phyloP scores from a whole-genome alignment of 352 stramenopile species.

The Phytophthora idaei region DNA sequence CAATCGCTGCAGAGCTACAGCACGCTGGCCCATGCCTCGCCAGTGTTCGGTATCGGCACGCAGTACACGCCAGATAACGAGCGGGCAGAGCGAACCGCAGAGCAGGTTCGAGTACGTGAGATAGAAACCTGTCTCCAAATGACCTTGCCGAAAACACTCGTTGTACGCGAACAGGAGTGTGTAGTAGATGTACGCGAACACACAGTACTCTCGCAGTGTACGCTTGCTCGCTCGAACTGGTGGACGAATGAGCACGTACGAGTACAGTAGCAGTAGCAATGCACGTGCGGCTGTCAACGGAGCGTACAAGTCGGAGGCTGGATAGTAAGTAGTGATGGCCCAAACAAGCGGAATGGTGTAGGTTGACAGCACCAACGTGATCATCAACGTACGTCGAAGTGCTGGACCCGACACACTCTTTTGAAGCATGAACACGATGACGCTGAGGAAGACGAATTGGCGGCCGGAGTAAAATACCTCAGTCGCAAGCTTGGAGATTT shows the following conservation, averaged over 20 bases:
- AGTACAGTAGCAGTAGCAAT: slow-evolving; percentile 51
- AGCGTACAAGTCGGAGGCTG: slow-evolving; percentile 41
- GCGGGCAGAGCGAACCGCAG: slow-evolving; percentile 54
- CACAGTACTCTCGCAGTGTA: slow-evolving; percentile 56
- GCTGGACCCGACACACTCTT: slow-evolving; percentile 58
- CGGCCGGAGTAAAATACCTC: slow-evolving; percentile 66
- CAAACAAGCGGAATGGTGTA: slow-evolving; percentile 58
- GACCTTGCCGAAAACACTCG: slow-evolving; percentile 51
- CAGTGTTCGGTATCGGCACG: slow-evolving; percentile 66
- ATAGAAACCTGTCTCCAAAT: slow-evolving; percentile 61
- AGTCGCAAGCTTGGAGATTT: slow-evolving; percentile 57
- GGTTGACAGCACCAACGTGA: slow-evolving; percentile 51
- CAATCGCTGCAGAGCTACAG: slow-evolving; percentile 46
- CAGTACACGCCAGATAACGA: slow-evolving; percentile 69
- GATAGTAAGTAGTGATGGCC: slow-evolving; percentile 41
- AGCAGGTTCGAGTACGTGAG: slow-evolving; percentile 66
- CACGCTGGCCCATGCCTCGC: slow-evolving; percentile 56
- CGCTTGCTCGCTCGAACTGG: slow-evolving; percentile 54
- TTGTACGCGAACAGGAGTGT: slow-evolving; percentile 56
- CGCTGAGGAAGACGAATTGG: slow-evolving; percentile 65
- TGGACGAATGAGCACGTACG: slow-evolving; percentile 56
- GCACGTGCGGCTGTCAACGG: slow-evolving; percentile 42
- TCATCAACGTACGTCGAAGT: slow-evolving; percentile 45
- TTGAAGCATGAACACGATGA: slow-evolving; percentile 72
- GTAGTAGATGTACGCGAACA: slow-evolving; percentile 62